A percentile compares a stretch with the other conserved stretches of the same genome.
phyloP scores from a whole-genome alignment of 2,329 filamentous ascomycete species.

The Exophiala sideris region DNA sequence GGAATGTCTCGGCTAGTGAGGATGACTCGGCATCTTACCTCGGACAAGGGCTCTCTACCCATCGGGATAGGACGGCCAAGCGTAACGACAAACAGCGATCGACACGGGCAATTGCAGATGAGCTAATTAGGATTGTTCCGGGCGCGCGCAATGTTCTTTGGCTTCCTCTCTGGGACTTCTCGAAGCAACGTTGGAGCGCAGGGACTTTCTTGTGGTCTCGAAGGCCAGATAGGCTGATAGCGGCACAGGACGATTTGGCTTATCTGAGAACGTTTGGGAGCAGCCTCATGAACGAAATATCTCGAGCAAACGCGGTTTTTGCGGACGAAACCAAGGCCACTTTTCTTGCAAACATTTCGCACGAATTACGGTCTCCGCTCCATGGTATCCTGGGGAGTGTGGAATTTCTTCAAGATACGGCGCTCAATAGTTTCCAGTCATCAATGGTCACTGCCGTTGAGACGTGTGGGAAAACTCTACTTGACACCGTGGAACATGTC shows the following conservation, averaged over 20 bases:
- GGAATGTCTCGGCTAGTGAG: too few species aligned
- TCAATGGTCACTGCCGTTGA: constrained; percentile 37
- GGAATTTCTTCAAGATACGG: constrained; percentile 34
- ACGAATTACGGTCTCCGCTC: constrained; percentile 37
- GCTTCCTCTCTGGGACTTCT: constrained; percentile 35
- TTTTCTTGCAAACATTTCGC: constrained; percentile 35
- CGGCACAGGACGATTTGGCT: constrained; percentile 30
- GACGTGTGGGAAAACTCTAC: constrained; percentile 40
- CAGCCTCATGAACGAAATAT: constrained; percentile 42
- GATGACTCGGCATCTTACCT: too few species aligned
- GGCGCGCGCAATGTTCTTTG: constrained; percentile 23
- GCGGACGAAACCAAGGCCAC: constrained; percentile 28
- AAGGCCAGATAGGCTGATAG: constrained; percentile 29
- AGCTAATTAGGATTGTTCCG: too few species aligned
- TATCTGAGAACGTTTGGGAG: constrained; percentile 37
- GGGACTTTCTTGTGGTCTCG: constrained; percentile 32
- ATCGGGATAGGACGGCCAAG: too few species aligned
- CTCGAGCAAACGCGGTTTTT: constrained; percentile 23
- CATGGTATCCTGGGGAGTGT: constrained; percentile 37
- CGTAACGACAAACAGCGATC: too few species aligned
- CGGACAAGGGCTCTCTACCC: too few species aligned
- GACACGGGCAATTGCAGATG: too few species aligned
- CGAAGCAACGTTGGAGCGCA: constrained; percentile 32
- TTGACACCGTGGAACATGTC: constrained; percentile 41
- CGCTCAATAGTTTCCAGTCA: constrained; percentile 30